Conservation (phyloP, 345 rosid species). For the Camelina laxa region DNA sequence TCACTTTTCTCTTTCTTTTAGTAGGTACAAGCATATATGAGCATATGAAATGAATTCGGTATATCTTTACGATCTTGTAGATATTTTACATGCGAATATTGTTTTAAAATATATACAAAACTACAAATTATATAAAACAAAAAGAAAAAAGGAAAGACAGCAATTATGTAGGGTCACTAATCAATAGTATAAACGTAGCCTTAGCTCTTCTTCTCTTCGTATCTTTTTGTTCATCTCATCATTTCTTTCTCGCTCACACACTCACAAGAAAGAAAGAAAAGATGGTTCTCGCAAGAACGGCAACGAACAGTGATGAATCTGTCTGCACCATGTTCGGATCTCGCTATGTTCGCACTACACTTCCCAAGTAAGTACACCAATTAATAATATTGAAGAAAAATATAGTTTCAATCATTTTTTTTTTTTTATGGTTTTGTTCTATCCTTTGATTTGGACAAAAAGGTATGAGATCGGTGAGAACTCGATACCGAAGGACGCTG, state of each 20-base stretch:
- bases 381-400: background rate
- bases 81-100: conserved; percentile 4
- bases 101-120: background rate
- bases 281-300: conserved; percentile 53
- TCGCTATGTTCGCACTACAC: conserved; percentile 66
- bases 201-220: conserved; percentile 12
- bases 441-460: background rate
- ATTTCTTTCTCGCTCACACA: background rate
- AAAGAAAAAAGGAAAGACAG: background rate
- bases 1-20: too few species aligned
- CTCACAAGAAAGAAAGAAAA: background rate
- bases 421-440: background rate
- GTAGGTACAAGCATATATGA: too few species aligned
- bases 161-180: conserved; percentile 29
- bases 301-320: conserved; percentile 39
- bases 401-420: background rate
- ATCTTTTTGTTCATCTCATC: conserved; percentile 25
- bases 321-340: conserved; percentile 73
- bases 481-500: conserved; percentile 95
- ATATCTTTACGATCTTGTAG: background rate
- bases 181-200: conserved; percentile 26
- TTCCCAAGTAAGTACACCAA: conserved; percentile 56
- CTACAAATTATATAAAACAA: background rate
- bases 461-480: conserved; percentile 82
- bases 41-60: too few species aligned